These are phyloP conservation scores for Erigeron philadelphicus DNA, from an alignment of 140 eudicot species.

Conservation along the genomic window DNA sequence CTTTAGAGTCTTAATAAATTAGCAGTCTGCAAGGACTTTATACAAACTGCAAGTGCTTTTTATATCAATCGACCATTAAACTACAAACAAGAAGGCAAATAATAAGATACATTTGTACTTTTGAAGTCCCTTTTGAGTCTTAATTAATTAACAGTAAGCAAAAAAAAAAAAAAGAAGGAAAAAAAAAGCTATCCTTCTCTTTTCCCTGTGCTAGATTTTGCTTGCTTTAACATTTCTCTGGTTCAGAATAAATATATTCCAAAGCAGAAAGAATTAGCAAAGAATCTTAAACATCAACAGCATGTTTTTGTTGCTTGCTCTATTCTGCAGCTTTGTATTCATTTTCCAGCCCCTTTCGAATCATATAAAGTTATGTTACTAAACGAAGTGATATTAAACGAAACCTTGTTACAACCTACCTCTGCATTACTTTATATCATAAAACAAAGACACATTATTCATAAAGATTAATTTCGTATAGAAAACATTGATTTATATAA, in stretches of 20 bases:
- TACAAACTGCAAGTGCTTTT: conserved; percentile 17
- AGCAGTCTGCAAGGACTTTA: conserved; percentile 12
- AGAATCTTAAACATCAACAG: conserved; percentile 18
- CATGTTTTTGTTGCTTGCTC: conserved; percentile 25
- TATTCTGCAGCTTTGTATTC: conserved; percentile 8
- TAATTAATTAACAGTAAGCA: conserved; percentile 18
- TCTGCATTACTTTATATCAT: neutral
- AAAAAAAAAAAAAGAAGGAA: neutral
- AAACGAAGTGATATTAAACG: neutral
- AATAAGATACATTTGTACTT: conserved; percentile 23
- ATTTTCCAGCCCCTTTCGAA: neutral
- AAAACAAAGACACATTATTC: neutral
- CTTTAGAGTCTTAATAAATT: conserved; percentile 23
- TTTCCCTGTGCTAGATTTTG: neutral
- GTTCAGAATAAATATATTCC: conserved; percentile 30
- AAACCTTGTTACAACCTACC: neutral
- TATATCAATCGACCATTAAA: conserved; percentile 11
- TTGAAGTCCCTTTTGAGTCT: conserved; percentile 24
- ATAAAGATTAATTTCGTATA: neutral
- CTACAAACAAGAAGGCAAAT: conserved; percentile 15
- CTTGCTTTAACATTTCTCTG: conserved; percentile 15
- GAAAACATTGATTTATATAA: too few relatives aligned
- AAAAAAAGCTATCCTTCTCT: neutral
- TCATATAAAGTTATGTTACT: conserved; percentile 4
- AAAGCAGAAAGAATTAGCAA: conserved; percentile 25